Conservation (phyloP, 2,329 filamentous ascomycete species). For the Stagonosporopsis vannaccii region DNA sequence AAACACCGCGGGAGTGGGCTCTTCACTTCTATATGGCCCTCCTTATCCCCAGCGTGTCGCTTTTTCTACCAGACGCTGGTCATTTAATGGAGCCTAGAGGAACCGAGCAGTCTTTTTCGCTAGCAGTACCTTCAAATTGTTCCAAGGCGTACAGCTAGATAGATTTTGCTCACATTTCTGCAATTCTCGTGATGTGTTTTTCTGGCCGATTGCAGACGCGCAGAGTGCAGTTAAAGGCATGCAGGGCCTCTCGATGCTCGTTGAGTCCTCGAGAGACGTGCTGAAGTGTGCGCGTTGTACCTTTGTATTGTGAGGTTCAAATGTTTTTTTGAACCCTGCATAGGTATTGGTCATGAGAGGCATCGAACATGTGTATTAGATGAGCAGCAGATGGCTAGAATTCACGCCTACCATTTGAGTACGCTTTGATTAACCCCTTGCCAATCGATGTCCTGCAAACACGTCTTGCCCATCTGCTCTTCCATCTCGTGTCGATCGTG, state of each 20-base stretch:
- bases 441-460: background rate
- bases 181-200: background rate
- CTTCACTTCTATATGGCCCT: slow-evolving; percentile 65
- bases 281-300: background rate
- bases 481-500: background rate
- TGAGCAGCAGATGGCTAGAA: background rate
- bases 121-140: slow-evolving; percentile 84
- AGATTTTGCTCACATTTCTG: slow-evolving; percentile 82
- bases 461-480: background rate
- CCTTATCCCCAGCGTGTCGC: slow-evolving; percentile 88
- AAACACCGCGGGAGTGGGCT: slow-evolving; percentile 20
- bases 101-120: slow-evolving; percentile 90
- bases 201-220: background rate
- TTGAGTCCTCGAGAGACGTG: background rate
- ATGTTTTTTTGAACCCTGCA: background rate
- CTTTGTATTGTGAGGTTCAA: background rate
- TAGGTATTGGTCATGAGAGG: background rate
- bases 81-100: slow-evolving; percentile 92
- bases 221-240: background rate
- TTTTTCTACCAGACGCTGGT: slow-evolving; percentile 71
- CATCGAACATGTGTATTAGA: background rate
- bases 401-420: background rate
- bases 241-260: background rate
- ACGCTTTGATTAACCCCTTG: background rate
- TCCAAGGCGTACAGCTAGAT: slow-evolving; percentile 94